Conservation (phyloP, 2,329 filamentous ascomycete species). For the Ascochyta koolunga region DNA sequence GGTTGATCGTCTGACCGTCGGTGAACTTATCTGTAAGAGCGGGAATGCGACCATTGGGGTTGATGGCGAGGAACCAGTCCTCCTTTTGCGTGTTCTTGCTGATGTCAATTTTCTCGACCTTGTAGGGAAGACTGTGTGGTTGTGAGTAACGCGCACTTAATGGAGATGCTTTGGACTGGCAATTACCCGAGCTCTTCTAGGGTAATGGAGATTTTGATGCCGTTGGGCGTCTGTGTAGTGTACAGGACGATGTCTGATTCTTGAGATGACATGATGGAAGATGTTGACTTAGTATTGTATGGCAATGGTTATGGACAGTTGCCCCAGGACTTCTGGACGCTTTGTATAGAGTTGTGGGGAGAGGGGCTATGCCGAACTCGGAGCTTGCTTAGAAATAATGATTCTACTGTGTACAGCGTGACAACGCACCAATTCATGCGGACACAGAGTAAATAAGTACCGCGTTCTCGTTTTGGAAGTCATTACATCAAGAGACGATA, state of each 20-base stretch:
- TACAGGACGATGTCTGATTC: conserved; percentile 76
- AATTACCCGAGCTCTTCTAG: conserved; percentile 76
- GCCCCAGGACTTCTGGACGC: neutral
- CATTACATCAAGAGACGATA: no score
- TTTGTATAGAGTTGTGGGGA: conserved; percentile 23
- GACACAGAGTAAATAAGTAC: no score
- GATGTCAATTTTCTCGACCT: conserved; percentile 74
- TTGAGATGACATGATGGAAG: conserved; percentile 28
- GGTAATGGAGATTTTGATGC: conserved; percentile 86
- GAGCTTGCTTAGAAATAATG: conserved; percentile 34
- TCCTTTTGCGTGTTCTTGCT: conserved; percentile 80
- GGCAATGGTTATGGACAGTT: neutral
- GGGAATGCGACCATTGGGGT: conserved; percentile 91
- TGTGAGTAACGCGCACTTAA: neutral
- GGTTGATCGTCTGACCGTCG: conserved; percentile 72
- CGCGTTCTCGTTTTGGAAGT: no score
- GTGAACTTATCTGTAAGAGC: conserved; percentile 78
- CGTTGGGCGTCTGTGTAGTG: conserved; percentile 84
- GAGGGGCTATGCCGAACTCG: conserved; percentile 38
- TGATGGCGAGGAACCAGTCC: conserved; percentile 87
- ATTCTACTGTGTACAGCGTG: neutral
- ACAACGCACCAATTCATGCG: neutral
- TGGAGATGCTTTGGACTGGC: neutral
- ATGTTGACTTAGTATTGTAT: neutral
- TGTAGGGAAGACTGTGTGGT: conserved; percentile 67